These are phyloP conservation scores for Eucalyptus fibrosa DNA, from an alignment of 345 rosid species.

Conservation along the genomic window DNA sequence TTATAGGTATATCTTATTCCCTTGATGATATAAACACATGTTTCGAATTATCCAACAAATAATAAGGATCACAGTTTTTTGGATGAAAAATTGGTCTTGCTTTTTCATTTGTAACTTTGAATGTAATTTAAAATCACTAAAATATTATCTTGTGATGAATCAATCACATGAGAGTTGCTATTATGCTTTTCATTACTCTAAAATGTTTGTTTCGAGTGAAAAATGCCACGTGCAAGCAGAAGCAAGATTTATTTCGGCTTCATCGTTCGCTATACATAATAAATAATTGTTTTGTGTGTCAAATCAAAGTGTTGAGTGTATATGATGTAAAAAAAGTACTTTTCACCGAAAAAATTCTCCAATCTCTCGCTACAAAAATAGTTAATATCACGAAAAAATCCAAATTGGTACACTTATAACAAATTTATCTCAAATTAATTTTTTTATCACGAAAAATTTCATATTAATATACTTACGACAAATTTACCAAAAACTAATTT, in stretches of 20 bases:
- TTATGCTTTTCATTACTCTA: not conserved
- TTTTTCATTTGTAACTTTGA: not conserved
- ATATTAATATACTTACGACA: fast-evolving
- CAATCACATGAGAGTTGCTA: not conserved
- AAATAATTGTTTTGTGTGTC: not conserved
- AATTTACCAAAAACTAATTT: no score
- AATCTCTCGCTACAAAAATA: no score
- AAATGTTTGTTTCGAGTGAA: not conserved
- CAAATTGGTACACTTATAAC: fast-evolving
- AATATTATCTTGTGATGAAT: not conserved
- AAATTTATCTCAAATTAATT: fast-evolving
- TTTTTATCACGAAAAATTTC: fast-evolving
- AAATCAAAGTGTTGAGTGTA: not conserved
- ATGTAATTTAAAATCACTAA: not conserved
- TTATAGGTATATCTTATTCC: no score
- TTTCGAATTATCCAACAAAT: not conserved
- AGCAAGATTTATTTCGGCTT: not conserved
- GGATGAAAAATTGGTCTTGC: not conserved
- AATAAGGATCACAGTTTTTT: not conserved
- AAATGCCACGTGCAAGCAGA: not conserved
- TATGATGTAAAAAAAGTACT: not conserved
- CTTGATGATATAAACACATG: no score
- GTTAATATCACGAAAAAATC: fast-evolving
- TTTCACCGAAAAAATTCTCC: not conserved
- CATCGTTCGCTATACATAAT: not conserved